Evolutionary conservation across 805 yeast species (phyloP), one percentile per base, ranked within the genome.

Genomic region (Metahyphopichia silvanorum): DNA sequence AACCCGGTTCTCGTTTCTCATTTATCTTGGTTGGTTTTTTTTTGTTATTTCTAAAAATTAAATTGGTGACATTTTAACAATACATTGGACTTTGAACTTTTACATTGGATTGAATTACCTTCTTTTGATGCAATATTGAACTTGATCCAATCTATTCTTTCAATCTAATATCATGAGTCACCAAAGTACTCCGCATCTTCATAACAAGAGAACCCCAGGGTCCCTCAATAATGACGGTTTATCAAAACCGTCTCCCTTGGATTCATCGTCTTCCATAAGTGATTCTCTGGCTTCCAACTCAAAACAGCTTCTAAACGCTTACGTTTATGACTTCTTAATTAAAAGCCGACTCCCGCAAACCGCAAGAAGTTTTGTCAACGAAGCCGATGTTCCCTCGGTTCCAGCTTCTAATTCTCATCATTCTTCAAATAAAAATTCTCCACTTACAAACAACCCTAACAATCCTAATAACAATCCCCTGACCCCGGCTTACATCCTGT

Each of bases 271-370:
- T 14, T 47, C 48, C 25, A 52, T 60, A 8, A 44, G 56, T 18
- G 73, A 76, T 43, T 45, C 69, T n/a, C 65, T 63, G 15, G 79
- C 79, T 4, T 56, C 66, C 12, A 69, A 67, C 38, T 64, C 80
- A 5, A 73, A 76, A 45, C 80, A 79, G 51, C 56, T 80, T 19
- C 62, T 88, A 40, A 85, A 88, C 53, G 88, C 91, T 5, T 88
- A 87, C 55, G 80, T 88, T 22, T 86, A 87, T 53, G 96, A 88
- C 58, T 89, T 86, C 48, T 64, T 88, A 40, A 51, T 84, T 47
- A 88, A 88, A 57, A 78, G 84, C 33, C 74, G 85, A 18, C 67
- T 86, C 29, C 71, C 75, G 9, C 77, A 76, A 29, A 79, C 95
- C 4, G 96, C 96, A 1, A 67, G 70, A 32, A 74, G 77, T 16